Evolutionary conservation across 2,329 filamentous ascomycete species (phyloP), one percentile per base, ranked within the genome.

Genomic region (Cytospora mali): DNA sequence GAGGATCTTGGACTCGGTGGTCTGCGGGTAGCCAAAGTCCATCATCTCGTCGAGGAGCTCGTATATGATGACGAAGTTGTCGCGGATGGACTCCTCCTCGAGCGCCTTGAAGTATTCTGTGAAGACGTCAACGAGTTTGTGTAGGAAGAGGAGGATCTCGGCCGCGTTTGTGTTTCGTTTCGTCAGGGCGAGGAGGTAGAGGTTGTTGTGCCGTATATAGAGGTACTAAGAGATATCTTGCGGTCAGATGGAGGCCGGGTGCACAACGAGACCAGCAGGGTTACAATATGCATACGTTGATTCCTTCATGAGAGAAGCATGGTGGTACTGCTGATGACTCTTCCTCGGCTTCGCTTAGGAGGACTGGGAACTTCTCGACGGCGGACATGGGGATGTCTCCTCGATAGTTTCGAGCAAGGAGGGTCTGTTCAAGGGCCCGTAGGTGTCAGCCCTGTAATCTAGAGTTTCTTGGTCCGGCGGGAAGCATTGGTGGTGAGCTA

Each of bases 11-110:
- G 88, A 92, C 77, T 99, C 95, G 68, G 95, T 99, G 11, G 95
- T 99, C 77, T 99, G 95, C 6, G 95, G 95, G 76, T 99, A 97
- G 67, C 95, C 95, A 82, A 99, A 99, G 79, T 99, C 95, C 95
- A 99, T 99, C 95, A 99, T 99, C 81, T 99, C 95, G 74, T 99
- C 95, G 67, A 99, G 86, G 66, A 99, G 80, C 79, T 99, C 95
- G 82, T 99, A 99, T 73, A 99, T 99, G 74, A 99, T 88, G 76
- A 99, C 95, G 75, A 99, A 99, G 81, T 99, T 99, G 82, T 99
- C 95, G 71, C 95, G 88, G 75, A 99, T 99, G 71, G 92, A 97
- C 79, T 99, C 95, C 77, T 99, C 95, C 77, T 99, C 95, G 64
- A 99, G 84, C 67, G 96, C 94, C 77, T 99, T 99, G 84, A 99